These are phyloP conservation scores for Durio zibethinus DNA, from an alignment of 345 rosid genomes.

Conservation along the genomic window DNA sequence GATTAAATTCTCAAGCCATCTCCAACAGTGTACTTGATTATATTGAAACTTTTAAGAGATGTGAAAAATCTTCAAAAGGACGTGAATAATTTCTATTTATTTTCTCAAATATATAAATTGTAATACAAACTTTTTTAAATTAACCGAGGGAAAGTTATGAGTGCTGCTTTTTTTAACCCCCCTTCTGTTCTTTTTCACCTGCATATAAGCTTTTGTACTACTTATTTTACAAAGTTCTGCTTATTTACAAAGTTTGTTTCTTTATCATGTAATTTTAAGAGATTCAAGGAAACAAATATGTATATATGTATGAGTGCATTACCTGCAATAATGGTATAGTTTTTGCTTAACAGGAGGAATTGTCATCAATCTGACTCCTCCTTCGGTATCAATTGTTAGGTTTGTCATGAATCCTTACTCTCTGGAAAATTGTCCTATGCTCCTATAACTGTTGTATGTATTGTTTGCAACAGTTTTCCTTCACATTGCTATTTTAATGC, in stretches of 20 bases:
- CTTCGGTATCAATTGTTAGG: conserved; percentile 84
- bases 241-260: background rate
- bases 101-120: too few relatives aligned
- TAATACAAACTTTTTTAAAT: too few relatives aligned
- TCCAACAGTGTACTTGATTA: too few relatives aligned
- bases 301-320: background rate
- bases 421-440: background rate
- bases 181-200: background rate
- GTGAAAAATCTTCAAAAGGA: too few relatives aligned
- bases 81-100: too few relatives aligned
- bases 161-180: background rate
- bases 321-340: conserved; percentile 11
- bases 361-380: conserved; percentile 96
- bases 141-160: too few relatives aligned
- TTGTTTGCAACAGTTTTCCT: background rate
- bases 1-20: too few relatives aligned
- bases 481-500: background rate
- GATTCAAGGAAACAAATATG: background rate
- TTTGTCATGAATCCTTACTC: conserved; percentile 29
- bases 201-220: background rate
- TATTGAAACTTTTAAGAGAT: too few relatives aligned
- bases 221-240: background rate
- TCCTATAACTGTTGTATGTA: background rate
- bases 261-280: background rate
- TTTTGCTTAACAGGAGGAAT: conserved; percentile 74